These are phyloP conservation scores for Globisporangium abappressorium DNA, from an alignment of 352 stramenopile genomes.

Conservation along the genomic window DNA sequence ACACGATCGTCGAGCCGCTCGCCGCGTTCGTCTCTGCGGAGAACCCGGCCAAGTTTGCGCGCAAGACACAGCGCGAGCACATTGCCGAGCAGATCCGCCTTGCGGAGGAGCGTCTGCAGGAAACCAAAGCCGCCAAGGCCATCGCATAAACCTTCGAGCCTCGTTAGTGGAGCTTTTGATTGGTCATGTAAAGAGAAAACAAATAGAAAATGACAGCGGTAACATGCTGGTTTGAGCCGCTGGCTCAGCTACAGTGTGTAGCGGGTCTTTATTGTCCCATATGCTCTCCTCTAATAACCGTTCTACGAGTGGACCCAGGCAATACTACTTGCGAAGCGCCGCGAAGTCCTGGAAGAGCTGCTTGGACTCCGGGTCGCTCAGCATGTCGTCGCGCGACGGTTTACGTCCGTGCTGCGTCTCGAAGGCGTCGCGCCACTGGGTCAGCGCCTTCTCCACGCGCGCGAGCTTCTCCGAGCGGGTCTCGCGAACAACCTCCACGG, in stretches of 20 bases:
- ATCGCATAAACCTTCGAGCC: not conserved
- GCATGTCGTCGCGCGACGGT: conserved; percentile 67
- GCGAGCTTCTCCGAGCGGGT: conserved; percentile 55
- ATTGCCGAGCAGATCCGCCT: conserved; percentile 49
- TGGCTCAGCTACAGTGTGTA: not conserved
- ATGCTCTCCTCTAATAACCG: not conserved
- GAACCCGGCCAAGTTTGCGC: conserved; percentile 53
- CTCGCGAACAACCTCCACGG: conserved; percentile 44
- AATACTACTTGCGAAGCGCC: conserved; percentile 49
- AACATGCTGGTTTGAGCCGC: not conserved
- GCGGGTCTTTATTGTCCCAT: not conserved
- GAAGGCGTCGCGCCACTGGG: conserved; percentile 65
- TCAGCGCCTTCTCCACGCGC: conserved; percentile 57
- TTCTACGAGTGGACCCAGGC: not conserved
- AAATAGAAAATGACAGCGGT: not conserved
- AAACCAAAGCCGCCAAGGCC: conserved; percentile 46
- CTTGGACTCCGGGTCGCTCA: conserved; percentile 48
- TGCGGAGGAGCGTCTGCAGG: conserved; percentile 54
- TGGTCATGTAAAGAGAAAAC: not conserved
- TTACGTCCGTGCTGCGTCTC: conserved; percentile 44
- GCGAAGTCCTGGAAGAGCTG: conserved; percentile 74
- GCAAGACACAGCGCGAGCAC: conserved; percentile 67
- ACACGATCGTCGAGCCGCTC: conserved; percentile 68
- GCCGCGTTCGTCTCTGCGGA: conserved; percentile 46
- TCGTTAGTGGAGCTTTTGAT: not conserved